These are phyloP conservation scores for Fusarium sp. DNA, from an alignment of 2,329 filamentous ascomycete species.

Conservation along the genomic window DNA sequence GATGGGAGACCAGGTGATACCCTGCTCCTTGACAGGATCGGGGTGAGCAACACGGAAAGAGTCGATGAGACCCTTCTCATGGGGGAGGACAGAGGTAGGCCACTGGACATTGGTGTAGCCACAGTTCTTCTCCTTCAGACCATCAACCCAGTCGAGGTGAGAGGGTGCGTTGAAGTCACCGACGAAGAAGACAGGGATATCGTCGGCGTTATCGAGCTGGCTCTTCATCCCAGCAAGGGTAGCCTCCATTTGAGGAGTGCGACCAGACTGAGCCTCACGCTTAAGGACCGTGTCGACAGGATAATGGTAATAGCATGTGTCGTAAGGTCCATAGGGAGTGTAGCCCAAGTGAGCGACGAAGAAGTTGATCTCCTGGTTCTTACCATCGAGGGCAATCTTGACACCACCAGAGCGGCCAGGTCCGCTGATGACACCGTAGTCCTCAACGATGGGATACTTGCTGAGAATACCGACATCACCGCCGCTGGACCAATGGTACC, in stretches of 20 bases:
- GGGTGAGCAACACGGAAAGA: slow-evolving; percentile 53
- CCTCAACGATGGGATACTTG: slow-evolving; percentile 53
- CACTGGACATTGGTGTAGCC: slow-evolving; percentile 50
- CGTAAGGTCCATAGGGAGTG: slow-evolving; percentile 56
- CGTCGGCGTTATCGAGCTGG: slow-evolving; percentile 46
- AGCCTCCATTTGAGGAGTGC: slow-evolving; percentile 52
- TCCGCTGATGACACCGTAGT: slow-evolving; percentile 41
- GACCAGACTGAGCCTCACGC: slow-evolving; percentile 51
- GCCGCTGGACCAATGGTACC: slow-evolving; percentile 50
- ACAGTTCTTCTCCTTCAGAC: slow-evolving; percentile 50
- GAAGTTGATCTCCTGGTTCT: slow-evolving; percentile 48
- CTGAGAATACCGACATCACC: slow-evolving; percentile 50
- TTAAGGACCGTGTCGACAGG: slow-evolving; percentile 48
- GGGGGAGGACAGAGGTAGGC: slow-evolving; percentile 53
- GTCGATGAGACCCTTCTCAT: slow-evolving; percentile 52
- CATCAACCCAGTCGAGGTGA: slow-evolving; percentile 55
- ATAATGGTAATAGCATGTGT: slow-evolving; percentile 54
- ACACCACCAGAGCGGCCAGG: slow-evolving; percentile 44
- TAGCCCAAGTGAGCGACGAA: slow-evolving; percentile 53
- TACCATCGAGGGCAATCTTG: slow-evolving; percentile 50
- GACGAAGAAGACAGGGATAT: slow-evolving; percentile 51
- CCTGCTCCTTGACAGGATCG: slow-evolving; percentile 48
- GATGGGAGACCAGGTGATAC: slow-evolving; percentile 56
- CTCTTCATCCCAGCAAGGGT: slow-evolving; percentile 49
- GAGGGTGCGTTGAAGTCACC: slow-evolving; percentile 59